These are phyloP conservation scores for Thraustochytrium striatum DNA, from an alignment of 352 stramenopile genomes.

Conservation along the genomic window DNA sequence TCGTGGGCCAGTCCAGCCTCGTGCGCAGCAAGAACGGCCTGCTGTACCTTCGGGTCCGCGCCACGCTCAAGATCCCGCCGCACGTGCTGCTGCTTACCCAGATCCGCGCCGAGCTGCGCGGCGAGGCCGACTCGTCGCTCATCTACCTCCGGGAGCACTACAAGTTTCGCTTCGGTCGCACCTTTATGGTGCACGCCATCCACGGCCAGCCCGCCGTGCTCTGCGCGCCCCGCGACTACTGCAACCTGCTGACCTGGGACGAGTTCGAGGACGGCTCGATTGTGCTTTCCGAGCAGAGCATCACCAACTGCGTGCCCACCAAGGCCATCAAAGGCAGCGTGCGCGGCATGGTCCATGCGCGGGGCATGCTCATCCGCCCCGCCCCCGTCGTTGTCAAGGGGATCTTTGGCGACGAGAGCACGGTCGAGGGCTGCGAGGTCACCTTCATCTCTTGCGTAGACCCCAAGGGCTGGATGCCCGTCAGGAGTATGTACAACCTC, in stretches of 20 bases:
- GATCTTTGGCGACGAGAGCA: neutral
- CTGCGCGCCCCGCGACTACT: slow-evolving; percentile 3
- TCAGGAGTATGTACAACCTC: too few species aligned
- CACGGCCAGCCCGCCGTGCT: neutral
- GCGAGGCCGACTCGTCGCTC: neutral
- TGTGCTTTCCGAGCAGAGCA: neutral
- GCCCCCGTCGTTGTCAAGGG: neutral
- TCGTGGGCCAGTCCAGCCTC: neutral
- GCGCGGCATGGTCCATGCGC: neutral
- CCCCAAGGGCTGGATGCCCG: neutral
- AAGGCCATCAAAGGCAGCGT: slow-evolving; percentile 3
- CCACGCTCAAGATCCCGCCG: neutral
- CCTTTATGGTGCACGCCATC: neutral
- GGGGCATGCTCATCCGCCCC: slow-evolving; percentile 11
- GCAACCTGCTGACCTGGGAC: slow-evolving; percentile 10
- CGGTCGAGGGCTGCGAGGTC: neutral
- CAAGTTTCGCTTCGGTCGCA: neutral
- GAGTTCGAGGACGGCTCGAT: slow-evolving; percentile 8
- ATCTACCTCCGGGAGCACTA: slow-evolving; percentile 17
- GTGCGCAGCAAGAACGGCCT: neutral
- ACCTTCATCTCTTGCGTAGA: neutral
- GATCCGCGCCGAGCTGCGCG: neutral
- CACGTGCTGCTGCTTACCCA: slow-evolving; percentile 22
- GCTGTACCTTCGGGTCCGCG: neutral
- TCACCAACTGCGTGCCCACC: neutral